These are phyloP conservation scores for Saccharomycopsis crataegensis DNA, from an alignment of 1,139 yeast species.

Conservation along the genomic window DNA sequence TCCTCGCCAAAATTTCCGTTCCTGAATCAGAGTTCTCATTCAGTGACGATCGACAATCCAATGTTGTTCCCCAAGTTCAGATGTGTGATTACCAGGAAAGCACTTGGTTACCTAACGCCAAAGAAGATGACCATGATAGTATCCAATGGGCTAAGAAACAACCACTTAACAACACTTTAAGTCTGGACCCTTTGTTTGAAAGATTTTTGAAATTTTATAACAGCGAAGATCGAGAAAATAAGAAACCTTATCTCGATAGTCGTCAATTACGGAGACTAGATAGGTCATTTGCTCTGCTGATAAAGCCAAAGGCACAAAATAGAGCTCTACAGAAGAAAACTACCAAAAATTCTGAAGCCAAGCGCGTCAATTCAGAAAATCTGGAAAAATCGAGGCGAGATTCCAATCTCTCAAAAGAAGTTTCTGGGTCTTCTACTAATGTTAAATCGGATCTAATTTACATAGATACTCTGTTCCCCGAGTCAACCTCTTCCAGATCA, in stretches of 20 bases:
- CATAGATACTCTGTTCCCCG: neutral
- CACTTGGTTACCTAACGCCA: neutral
- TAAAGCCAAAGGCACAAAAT: neutral
- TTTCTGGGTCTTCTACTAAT: too few relatives aligned
- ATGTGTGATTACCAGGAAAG: neutral
- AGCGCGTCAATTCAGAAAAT: neutral
- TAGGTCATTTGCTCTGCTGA: neutral
- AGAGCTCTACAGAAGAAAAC: neutral
- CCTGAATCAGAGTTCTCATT: slow-evolving; percentile 3
- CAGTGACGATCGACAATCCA: slow-evolving; percentile 6
- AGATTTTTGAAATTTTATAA: slow-evolving; percentile 19
- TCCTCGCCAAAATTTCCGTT: neutral
- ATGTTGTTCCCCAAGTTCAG: slow-evolving; percentile 3
- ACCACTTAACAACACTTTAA: neutral
- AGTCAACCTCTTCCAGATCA: neutral
- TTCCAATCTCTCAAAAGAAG: too few relatives aligned
- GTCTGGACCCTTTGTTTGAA: slow-evolving; percentile 17
- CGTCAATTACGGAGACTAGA: neutral
- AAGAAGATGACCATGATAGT: neutral
- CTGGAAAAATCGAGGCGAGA: neutral
- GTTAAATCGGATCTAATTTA: neutral
- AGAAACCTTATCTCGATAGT: neutral
- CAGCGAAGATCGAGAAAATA: slow-evolving; percentile 1
- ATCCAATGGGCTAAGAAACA: neutral
- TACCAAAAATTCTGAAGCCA: neutral